Base-by-base conservation (phyloP, 148 eudicot species). In the Polygonum maritimum region DNA sequence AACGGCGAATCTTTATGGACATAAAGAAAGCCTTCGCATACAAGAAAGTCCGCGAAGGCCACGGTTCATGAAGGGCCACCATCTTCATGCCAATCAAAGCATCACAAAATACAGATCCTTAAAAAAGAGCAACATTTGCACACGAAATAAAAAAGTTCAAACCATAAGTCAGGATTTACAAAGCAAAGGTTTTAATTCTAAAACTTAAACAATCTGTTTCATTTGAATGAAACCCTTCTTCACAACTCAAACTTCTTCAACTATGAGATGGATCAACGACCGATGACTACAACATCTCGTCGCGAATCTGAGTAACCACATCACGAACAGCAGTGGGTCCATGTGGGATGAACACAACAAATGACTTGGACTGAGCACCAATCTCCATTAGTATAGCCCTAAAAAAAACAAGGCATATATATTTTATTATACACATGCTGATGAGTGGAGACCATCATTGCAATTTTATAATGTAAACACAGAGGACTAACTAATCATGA, bases 301-400 rank as follows among this genome's bases (percentile, higher is more conserved):
- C 83, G 40, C 84, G 77, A 54, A 85, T 85, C 78, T 85, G 85
- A 1, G 75, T 35, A 21, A 85, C 85, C 76, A 82, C 63, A 18
- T 85, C 87, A 44, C 78, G 81, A 7, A 82, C 83, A 1, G 83
- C 87, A 47, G 85, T 85, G 57, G 87, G 87, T 1, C 86, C 84
- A n/a, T 84, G 86, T 3, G 86, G 86, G 69, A 84, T 82, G 62
- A 84, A 84, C 52, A 84, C 83, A 16, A 83, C 79, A 5, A 84
- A 79, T 36, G 84, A 75, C 73, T 84, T 84, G 40, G 87, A 79
- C 19, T 72, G 21, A 3, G 87, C 87, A n/a, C 87, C 84, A 10
- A 84, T 84, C 18, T 84, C 87, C 75, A n/a, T n/a, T n/a, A n/a
- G n/a, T n/a, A n/a, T n/a, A n/a, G n/a, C n/a, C n/a, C n/a, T n/a